Base-by-base conservation (phyloP, 2,329 filamentous ascomycete genomes). In the Paecilomyces niveus region DNA sequence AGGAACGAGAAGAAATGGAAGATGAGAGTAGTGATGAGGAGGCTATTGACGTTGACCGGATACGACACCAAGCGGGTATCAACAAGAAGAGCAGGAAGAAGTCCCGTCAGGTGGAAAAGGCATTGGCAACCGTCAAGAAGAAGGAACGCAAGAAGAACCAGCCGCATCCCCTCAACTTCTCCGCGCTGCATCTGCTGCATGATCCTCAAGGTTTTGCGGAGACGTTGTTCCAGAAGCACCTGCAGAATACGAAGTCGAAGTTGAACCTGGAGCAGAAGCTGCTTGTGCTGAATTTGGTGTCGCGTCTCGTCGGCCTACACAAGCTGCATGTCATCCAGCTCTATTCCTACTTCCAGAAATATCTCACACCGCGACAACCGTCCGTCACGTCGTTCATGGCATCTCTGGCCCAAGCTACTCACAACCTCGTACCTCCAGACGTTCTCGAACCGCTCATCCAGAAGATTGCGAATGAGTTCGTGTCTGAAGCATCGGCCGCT, bases 391-490 rank as follows among this genome's bases (percentile, higher is more conserved):
- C 91, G 0, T 96, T 97, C 75, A 80, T 99, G 58, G 94, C 94
- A 11, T 96, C 88, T 10, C 82, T 97, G 58, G 94, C 94, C 0
- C 94, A 97, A 77, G 89, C 90, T 3, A 92, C 91, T 7, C 94
- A 99, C 72, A 89, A 87, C 63, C 82, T 96, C 39, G 92, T 99
- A 0, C 94, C 94, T 0, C 93, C 93, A 0, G 94, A 99, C 79
- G 89, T 87, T 0, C 80, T 99, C 10, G 92, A 97, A 72, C 93
- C 94, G 0, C 78, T 97, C 3, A 81, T 99, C 1, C 88, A 91
- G 72, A 97, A 97, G 78, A 97, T 99, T 67, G 93, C 94, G 32
- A 97, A 97, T 70, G 94, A 99, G 72, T 99, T 99, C 70, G 93
- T 99, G 1, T 96, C 92, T 0, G 94, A 99, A 76, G 94, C 91